phyloP scores from a whole-genome alignment of 495 filamentous ascomycete species.

The Podospora comata region DNA sequence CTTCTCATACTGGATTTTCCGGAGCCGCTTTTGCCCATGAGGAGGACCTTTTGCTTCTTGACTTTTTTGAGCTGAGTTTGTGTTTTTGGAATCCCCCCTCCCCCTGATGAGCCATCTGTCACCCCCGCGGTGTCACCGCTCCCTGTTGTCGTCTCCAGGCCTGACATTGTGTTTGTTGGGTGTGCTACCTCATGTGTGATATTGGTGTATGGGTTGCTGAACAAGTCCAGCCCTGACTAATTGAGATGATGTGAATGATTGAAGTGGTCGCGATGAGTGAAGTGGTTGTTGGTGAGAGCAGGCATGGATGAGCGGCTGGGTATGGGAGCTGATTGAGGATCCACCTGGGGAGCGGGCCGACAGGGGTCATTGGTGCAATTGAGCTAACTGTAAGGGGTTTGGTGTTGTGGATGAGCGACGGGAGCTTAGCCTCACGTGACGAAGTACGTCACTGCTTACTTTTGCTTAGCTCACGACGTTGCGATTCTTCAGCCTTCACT shows the following conservation, averaged over 20 bases:
- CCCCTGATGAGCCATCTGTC: not conserved
- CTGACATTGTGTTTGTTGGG: conserved; percentile 22
- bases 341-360: not conserved
- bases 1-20: conserved; percentile 99
- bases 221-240: not conserved
- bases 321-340: not conserved
- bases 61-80: conserved; percentile 50
- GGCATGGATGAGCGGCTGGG: not conserved
- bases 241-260: not conserved
- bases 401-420: not conserved
- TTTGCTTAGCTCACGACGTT: not conserved
- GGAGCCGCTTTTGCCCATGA: conserved; percentile 92
- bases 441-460: not conserved
- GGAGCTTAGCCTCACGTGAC: not conserved
- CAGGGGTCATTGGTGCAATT: not conserved
- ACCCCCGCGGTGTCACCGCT: not conserved
- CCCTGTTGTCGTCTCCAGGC: conserved; percentile 19
- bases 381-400: not conserved
- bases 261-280: not conserved
- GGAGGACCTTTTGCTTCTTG: conserved; percentile 60
- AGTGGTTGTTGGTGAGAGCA: not conserved
- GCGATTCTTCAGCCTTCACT: not conserved
- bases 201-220: not conserved
- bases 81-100: not conserved
- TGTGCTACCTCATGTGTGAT: conserved; percentile 11